Percentiles rank a stretch among this genome's conserved stretches.
These are phyloP conservation scores for Tuber umbilicatum DNA, from an alignment of 495 filamentous ascomycete genomes.

Conservation along the genomic window DNA sequence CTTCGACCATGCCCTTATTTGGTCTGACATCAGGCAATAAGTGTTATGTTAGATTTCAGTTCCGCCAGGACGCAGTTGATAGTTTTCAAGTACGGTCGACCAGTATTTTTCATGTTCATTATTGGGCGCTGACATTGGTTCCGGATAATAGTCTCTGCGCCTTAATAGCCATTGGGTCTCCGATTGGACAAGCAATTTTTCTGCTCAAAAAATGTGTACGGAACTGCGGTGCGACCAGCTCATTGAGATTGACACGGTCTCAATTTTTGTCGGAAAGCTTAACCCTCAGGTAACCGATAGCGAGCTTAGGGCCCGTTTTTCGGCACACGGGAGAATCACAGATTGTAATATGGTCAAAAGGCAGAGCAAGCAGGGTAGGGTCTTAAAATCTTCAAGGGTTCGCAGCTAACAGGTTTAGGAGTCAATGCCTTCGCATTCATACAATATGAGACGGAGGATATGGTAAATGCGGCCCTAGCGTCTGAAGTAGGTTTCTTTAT, in stretches of 20 bases:
- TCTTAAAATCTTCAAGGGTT: not conserved
- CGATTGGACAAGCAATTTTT: conserved; percentile 40
- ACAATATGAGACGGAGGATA: conserved; percentile 34
- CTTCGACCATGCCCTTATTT: conserved; percentile 28
- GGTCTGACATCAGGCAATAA: conserved; percentile 32
- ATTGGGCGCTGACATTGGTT: not conserved
- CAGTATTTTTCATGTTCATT: not conserved
- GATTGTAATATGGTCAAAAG: conserved; percentile 40
- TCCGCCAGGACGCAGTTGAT: conserved; percentile 40
- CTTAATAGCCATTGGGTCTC: conserved; percentile 34
- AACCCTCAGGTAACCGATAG: conserved; percentile 35
- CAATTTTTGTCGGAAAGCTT: conserved; percentile 38
- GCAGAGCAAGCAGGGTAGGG: conserved; percentile 26
- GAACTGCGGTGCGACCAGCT: conserved; percentile 14
- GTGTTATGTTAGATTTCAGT: conserved; percentile 37
- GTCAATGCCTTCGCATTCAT: conserved; percentile 38
- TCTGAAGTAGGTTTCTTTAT: conserved; percentile 25
- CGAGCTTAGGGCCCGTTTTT: conserved; percentile 31
- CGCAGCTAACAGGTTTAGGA: conserved; percentile 21
- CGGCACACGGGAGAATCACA: conserved; percentile 30
- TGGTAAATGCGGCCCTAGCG: conserved; percentile 30
- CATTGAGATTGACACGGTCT: conserved; percentile 33
- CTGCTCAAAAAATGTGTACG: conserved; percentile 24
- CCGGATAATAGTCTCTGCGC: conserved; percentile 30
- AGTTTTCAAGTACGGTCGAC: conserved; percentile 30